These are phyloP conservation scores for Blepharisma stoltei DNA, from an alignment of 73 alveolate genomes.

Conservation along the genomic window DNA sequence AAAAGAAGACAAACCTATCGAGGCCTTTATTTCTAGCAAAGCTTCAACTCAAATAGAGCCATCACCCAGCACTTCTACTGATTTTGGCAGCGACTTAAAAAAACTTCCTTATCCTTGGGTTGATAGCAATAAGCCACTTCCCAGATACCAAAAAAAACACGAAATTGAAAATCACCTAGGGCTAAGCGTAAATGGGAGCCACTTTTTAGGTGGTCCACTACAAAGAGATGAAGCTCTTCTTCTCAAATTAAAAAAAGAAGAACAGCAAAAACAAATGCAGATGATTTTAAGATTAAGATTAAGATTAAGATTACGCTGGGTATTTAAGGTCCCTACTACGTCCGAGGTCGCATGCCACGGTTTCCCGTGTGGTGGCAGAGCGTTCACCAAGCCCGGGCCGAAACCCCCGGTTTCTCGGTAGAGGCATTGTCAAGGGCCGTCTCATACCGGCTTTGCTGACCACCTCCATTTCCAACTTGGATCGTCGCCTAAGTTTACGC, in stretches of 20 bases:
- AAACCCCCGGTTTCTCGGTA: no score
- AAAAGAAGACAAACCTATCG: conserved; percentile 20
- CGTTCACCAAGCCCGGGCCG: no score
- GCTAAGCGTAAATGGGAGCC: not conserved
- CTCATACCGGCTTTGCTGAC: no score
- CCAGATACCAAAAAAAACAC: conserved; percentile 1
- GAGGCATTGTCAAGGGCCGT: no score
- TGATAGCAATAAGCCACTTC: not conserved
- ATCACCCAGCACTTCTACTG: not conserved
- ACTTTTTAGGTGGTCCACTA: conserved; percentile 7
- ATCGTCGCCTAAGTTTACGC: no score
- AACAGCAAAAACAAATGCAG: conserved; percentile 30
- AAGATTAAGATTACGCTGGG: no score
- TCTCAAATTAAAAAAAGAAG: not conserved
- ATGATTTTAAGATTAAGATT: no score
- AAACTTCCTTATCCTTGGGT: not conserved
- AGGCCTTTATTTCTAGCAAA: not conserved
- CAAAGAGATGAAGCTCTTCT: conserved; percentile 20
- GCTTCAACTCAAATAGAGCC: not conserved
- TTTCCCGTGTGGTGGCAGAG: no score
- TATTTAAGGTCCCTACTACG: no score
- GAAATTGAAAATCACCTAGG: conserved; percentile 26
- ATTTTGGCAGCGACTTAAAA: not conserved
- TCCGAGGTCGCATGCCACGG: no score
- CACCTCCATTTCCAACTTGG: no score